These are phyloP conservation scores for Sporothrix pseudoabietina DNA, from an alignment of 2,329 filamentous ascomycete genomes.

Conservation along the genomic window DNA sequence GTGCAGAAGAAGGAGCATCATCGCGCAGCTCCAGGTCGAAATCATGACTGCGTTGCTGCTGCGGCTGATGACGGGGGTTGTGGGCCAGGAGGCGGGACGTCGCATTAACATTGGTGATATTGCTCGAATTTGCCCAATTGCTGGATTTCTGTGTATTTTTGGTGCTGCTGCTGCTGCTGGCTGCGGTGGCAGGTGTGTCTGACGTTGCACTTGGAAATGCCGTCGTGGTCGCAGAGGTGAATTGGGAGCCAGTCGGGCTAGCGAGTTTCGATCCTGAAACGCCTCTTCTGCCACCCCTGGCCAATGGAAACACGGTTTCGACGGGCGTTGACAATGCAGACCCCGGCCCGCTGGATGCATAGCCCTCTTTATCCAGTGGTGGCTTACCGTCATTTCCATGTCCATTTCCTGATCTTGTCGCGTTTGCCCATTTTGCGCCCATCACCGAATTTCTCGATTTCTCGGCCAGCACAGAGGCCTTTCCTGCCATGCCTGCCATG, in stretches of 20 bases:
- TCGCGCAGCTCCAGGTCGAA: not conserved
- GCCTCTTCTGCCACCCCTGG: slow-evolving; percentile 42
- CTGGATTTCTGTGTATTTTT: not conserved
- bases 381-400: slow-evolving; percentile 26
- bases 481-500: slow-evolving; percentile 12
- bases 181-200: slow-evolving; percentile 34
- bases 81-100: slow-evolving; percentile 34
- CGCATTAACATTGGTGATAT: slow-evolving; percentile 46
- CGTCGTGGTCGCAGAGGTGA: slow-evolving; percentile 41
- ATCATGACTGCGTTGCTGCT: slow-evolving; percentile 32
- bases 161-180: not conserved
- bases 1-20: slow-evolving; percentile 16
- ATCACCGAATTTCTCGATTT: slow-evolving; percentile 27
- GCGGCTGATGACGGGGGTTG: slow-evolving; percentile 30
- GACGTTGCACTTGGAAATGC: slow-evolving; percentile 44
- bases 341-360: slow-evolving; percentile 38
- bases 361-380: slow-evolving; percentile 37
- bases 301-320: slow-evolving; percentile 44
- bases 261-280: slow-evolving; percentile 53
- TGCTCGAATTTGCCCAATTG: slow-evolving; percentile 30
- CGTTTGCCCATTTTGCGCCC: slow-evolving; percentile 33
- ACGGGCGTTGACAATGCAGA: slow-evolving; percentile 44
- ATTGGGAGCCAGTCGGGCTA: slow-evolving; percentile 35
- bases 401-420: slow-evolving; percentile 3
- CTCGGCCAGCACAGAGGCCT: slow-evolving; percentile 23